Evolutionary conservation across 768 basidiomycete species (phyloP), one percentile per base, ranked within the genome.

Genomic region (Suillus weaverae): DNA sequence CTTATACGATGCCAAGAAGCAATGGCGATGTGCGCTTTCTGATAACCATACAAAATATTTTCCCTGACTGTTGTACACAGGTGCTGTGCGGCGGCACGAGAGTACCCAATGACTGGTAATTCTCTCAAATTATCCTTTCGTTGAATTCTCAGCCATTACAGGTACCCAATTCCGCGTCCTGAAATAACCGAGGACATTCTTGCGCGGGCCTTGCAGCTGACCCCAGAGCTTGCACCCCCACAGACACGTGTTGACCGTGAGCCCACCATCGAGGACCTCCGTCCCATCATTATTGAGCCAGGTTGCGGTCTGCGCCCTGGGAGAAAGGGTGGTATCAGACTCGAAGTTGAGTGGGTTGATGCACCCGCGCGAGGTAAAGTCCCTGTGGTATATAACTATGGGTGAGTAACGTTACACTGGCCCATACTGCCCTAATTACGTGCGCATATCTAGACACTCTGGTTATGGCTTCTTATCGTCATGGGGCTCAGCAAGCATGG

Each of bases 291-390:
- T 39, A 70, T 85, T 6, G 83, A 82, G 41, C 81, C 84, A 64
- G 84, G 85, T 3, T 84, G 84, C 68, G 92, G 92, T 3, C 74
- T 93, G 55, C 80, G 91, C 4, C 92, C 91, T 1, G 84, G 76
- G 1, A 78, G 92, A 62, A 86, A 84, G 46, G 89, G 86, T n/a
- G 90, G 91, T 0, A 80, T 92, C 38, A 76, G 90, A 32, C 75
- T 91, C 2, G 87, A 85, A 46, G 73, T 73, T 0, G 84, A 83
- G 41, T 81, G 76, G 77, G 68, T 82, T 30, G 76, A 76, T 13
- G 69, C 67, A 16, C 63, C 68, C 38, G 67, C 68, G 67, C 71
- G 69, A 20, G 66, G 62, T 22, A 76, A 69, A 63, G 74, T 86
- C 18, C 86, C 86, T 0, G 72, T 89, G 32, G 79, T 89, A 0